Percentiles rank a stretch among this genome's conserved stretches.
phyloP scores from a whole-genome alignment of 495 filamentous ascomycete genomes.

The Aspergillus diversus region DNA sequence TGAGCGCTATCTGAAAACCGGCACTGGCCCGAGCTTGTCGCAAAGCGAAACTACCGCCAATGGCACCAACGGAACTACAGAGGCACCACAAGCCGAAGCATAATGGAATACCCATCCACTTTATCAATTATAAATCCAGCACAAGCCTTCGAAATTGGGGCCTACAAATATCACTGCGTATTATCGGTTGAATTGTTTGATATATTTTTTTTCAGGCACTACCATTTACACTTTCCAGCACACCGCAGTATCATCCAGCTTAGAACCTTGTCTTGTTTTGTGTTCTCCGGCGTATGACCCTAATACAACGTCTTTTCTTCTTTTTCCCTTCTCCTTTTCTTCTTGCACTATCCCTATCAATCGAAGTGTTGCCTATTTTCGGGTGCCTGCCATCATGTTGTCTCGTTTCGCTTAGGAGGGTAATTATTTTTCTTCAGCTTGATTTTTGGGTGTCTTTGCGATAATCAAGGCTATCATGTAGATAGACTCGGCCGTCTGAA shows the following conservation, averaged over 20 bases:
- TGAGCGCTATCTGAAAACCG: conserved; percentile 79
- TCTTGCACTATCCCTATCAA: not conserved
- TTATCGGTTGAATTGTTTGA: not conserved
- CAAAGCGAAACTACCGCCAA: conserved; percentile 21
- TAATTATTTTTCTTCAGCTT: not conserved
- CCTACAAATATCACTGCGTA: not conserved
- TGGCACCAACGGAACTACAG: not conserved
- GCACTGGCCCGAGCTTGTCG: conserved; percentile 46
- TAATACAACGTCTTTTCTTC: conserved; percentile 1
- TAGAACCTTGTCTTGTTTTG: not conserved
- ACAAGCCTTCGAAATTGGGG: not conserved
- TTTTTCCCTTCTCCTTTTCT: not conserved
- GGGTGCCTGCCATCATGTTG: not conserved
- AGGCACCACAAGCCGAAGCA: not conserved
- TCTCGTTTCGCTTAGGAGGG: too few species aligned
- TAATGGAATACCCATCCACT: not conserved
- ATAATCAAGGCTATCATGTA: conserved; percentile 1
- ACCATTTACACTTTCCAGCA: conserved; percentile 1
- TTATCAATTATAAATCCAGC: conserved; percentile 5
- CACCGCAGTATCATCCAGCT: not conserved
- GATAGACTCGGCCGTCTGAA: conserved; percentile 7
- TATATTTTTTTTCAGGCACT: not conserved
- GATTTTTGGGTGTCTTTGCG: not conserved
- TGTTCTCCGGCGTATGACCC: not conserved
- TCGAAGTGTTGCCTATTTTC: not conserved